A percentile compares a stretch with the other conserved stretches of the same genome.
These are phyloP conservation scores for Coix lacrymajobi DNA, from an alignment of 176 grass and related monocot species.

Conservation along the genomic window DNA sequence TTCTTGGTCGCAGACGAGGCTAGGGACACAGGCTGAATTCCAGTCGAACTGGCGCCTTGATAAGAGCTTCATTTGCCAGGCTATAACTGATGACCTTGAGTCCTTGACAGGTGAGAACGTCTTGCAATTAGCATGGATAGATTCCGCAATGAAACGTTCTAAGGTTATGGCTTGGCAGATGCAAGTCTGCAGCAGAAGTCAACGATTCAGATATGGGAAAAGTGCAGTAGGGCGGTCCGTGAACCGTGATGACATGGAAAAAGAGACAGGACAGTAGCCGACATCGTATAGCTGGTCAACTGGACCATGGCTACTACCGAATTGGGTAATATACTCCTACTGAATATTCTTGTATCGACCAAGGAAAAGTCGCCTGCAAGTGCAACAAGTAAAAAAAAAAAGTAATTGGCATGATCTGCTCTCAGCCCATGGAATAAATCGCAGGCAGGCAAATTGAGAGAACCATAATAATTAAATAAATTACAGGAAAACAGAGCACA, in stretches of 20 bases:
- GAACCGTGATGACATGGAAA: background rate
- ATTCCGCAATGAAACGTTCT: background rate
- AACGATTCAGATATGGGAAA: background rate
- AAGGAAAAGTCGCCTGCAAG: no score
- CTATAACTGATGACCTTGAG: background rate
- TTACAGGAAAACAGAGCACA: no score
- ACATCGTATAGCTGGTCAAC: background rate
- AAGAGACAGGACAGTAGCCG: background rate
- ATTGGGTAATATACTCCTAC: no score
- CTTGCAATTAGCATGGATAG: background rate
- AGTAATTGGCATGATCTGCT: no score
- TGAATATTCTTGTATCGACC: background rate
- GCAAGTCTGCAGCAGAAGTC: background rate
- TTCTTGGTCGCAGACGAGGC: background rate
- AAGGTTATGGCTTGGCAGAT: background rate
- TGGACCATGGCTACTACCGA: background rate
- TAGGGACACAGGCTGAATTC: no score
- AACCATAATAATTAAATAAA: no score
- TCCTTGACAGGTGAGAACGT: background rate
- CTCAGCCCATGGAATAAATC: no score
- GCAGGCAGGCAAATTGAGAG: no score
- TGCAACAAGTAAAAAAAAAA: no score
- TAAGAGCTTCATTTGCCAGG: background rate
- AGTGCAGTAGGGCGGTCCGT: background rate
- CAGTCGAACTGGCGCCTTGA: background rate